Evolutionary conservation across 164 flowering plant genomes (phyloP), one percentile per base, ranked within the genome.

Genomic region (Paratinospora sagittata): DNA sequence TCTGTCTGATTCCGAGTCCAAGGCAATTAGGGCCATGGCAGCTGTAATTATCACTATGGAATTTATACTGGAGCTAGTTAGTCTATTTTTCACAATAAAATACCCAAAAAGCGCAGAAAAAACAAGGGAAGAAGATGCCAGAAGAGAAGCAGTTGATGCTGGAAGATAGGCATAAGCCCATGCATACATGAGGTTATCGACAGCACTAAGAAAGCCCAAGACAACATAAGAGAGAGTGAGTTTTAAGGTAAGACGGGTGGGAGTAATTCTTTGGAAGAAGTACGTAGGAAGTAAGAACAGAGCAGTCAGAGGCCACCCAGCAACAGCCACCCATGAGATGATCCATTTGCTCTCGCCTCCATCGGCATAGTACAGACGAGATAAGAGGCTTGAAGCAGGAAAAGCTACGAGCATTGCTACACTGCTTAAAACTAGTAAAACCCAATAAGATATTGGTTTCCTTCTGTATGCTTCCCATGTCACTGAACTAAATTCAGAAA

Each of bases 331-430:
- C 98, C 98, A 94, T 23, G 97, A 92, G 62, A 90, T 88, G 77
- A 94, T 88, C 98, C 98, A 94, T 76, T 92, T 91, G 84, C 95
- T 92, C 27, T 75, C 75, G 62, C 98, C 97, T 3, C 98, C 98
- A 75, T 90, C 78, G 17, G 86, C 77, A 60, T 65, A 94, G 71
- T 94, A 90, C 70, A 92, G 78, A 62, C 98, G 95, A 16, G 96
- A 88, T n/a, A 94, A 79, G 69, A 94, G 85, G 57, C 83, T 83
- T 2, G 97, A 90, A 66, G 97, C 98, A 61, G 98, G 96, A 73
- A 92, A 94, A 0, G 97, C 97, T 19, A 88, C 81, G 39, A 92
- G 95, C 93, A 94, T 94, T 67, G 84, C 89, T n/a, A 58, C 76
- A 57, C 82, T 76, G 73, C 96, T 85, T 33, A 92, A 73, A 67